A percentile compares a stretch with the other conserved stretches of the same genome.
These are phyloP conservation scores for Dichomitus squalens DNA, from an alignment of 1,284 basidiomycete species.

Conservation along the genomic window DNA sequence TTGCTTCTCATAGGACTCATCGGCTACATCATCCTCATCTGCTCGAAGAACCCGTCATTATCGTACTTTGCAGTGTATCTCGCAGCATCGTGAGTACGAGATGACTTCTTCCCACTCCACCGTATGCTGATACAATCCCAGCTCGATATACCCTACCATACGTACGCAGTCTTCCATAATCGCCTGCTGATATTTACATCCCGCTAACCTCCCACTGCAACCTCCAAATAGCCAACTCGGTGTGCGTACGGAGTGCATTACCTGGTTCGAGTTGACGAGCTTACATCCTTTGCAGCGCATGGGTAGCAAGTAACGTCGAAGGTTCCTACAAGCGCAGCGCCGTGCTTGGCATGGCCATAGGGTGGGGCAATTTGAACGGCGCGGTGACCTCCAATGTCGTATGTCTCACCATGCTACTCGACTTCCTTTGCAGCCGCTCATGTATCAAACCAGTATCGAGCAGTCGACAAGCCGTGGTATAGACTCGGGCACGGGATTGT, in stretches of 20 bases:
- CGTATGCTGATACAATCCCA: conserved; percentile 18
- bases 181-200: background rate
- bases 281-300: conserved; percentile 38
- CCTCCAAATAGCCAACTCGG: conserved; percentile 43
- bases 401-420: conserved; percentile 31
- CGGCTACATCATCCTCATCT: conserved; percentile 56
- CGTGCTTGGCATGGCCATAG: conserved; percentile 69
- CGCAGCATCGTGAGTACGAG: conserved; percentile 44
- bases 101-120: background rate
- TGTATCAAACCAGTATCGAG: conserved; percentile 53
- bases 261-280: background rate
- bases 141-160: conserved; percentile 50
- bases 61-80: conserved; percentile 50
- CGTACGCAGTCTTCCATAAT: conserved; percentile 35
- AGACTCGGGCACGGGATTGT: conserved; percentile 68
- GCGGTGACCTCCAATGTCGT: conserved; percentile 73
- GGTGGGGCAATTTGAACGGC: conserved; percentile 71
- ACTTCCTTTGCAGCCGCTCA: background rate
- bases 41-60: conserved; percentile 44
- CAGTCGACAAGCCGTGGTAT: conserved; percentile 69
- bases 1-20: conserved; percentile 35
- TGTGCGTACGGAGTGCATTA: conserved; percentile 36
- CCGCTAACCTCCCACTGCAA: no score
- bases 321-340: conserved; percentile 77
- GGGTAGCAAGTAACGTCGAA: conserved; percentile 54